Conservation (phyloP, 2,329 filamentous ascomycete species). For the Thermomyces lanuginosus region DNA sequence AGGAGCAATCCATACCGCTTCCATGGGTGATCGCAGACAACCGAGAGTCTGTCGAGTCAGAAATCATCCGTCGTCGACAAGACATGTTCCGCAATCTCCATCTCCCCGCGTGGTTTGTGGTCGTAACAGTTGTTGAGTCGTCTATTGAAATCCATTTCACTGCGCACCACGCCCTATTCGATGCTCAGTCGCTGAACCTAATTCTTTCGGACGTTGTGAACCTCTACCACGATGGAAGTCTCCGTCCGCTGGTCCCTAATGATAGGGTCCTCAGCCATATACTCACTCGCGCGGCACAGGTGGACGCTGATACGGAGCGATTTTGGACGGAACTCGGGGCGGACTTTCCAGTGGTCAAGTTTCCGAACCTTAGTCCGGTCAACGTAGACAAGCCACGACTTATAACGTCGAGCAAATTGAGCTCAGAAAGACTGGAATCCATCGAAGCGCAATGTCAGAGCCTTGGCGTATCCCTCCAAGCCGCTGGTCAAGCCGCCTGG, state of each 20-base stretch:
- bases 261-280: conserved; percentile 31
- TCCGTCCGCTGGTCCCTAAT: conserved; percentile 18
- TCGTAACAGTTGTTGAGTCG: conserved; percentile 25
- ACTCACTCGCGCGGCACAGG: conserved; percentile 19
- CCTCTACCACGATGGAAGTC: conserved; percentile 18
- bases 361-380: conserved; percentile 59
- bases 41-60: conserved; percentile 4
- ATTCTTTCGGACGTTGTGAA: conserved; percentile 46
- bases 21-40: too few species aligned
- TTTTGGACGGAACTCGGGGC: conserved; percentile 50
- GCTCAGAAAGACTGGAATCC: conserved; percentile 23
- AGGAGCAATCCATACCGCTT: conserved; percentile 14
- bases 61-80: too few species aligned
- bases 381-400: conserved; percentile 19
- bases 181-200: conserved; percentile 54
- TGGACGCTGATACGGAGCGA: conserved; percentile 16
- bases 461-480: conserved; percentile 56
- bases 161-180: conserved; percentile 71
- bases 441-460: conserved; percentile 42
- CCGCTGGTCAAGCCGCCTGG: conserved; percentile 64
- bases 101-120: conserved; percentile 47
- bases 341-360: conserved; percentile 46
- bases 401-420: conserved; percentile 20
- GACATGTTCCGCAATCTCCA: conserved; percentile 36
- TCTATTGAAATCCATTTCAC: conserved; percentile 31